Evolutionary conservation across 73 alveolate genomes (phyloP).

Genomic region (Paramecium bursaria): DNA sequence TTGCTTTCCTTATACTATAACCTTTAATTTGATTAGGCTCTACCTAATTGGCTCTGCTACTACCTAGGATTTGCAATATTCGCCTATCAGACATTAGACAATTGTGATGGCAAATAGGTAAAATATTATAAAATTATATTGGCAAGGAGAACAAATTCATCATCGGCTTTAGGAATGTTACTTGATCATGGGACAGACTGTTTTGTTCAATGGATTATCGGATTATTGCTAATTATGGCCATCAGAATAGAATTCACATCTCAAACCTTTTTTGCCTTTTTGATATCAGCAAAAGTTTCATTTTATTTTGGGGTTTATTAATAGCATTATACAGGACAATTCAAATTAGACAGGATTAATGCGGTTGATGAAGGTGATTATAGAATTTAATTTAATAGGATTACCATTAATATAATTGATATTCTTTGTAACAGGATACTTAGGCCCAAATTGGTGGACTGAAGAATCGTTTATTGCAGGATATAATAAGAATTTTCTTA

Average conservation of each 20-base stretch:
- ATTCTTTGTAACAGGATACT: conserved; percentile 22
- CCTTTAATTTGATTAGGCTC: conserved; percentile 57
- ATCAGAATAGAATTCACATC: conserved; percentile 33
- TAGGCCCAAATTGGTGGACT: conserved; percentile 44
- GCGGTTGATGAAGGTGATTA: conserved; percentile 74
- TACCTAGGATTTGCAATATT: conserved; percentile 25
- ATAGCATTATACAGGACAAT: conserved; percentile 59
- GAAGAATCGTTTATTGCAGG: neutral
- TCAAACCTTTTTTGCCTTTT: neutral
- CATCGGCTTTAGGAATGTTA: conserved; percentile 79
- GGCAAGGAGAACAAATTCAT: conserved; percentile 74
- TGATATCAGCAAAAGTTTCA: conserved; percentile 28
- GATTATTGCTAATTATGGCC: conserved; percentile 23
- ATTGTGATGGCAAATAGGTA: conserved; percentile 78
- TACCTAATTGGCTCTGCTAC: conserved; percentile 63
- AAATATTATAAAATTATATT: too few species aligned
- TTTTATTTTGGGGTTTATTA: conserved; percentile 62
- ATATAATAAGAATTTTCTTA: neutral
- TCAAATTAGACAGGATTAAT: conserved; percentile 55
- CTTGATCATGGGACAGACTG: conserved; percentile 84
- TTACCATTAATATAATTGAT: conserved; percentile 49
- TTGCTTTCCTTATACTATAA: conserved; percentile 3
- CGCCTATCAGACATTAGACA: conserved; percentile 72
- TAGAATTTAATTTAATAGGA: too few species aligned
- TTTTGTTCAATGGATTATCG: conserved; percentile 72